A percentile compares a stretch with the other conserved stretches of the same genome.
Conservation (phyloP, 2,329 filamentous ascomycete species). For the Cladosporium sp. region DNA sequence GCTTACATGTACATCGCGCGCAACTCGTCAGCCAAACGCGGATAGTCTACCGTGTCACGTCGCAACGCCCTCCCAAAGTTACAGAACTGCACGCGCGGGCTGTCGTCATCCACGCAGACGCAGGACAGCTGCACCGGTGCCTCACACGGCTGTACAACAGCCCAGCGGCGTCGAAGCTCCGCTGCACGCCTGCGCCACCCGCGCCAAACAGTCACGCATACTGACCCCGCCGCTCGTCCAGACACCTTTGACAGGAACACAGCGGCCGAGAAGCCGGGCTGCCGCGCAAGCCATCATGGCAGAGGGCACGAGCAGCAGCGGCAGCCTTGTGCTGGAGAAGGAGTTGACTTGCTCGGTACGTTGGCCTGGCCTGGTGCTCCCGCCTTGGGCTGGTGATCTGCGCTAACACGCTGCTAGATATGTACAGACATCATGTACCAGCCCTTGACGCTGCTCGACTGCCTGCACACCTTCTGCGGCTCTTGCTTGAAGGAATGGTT, state of each 20-base stretch:
- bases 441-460: conserved; percentile 35
- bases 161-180: neutral
- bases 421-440: conserved; percentile 67
- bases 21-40: too few relatives aligned
- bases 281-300: conserved; percentile 11
- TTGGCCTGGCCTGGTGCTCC: conserved; percentile 21
- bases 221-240: neutral
- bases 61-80: too few relatives aligned
- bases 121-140: too few relatives aligned
- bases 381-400: neutral
- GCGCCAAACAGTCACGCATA: conserved; percentile 7
- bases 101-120: too few relatives aligned
- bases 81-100: too few relatives aligned
- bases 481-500: conserved; percentile 97
- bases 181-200: conserved; percentile 8
- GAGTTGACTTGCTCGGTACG: conserved; percentile 92
- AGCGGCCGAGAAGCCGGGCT: neutral
- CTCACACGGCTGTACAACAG: neutral
- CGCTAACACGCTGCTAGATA: conserved; percentile 54
- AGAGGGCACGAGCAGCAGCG: conserved; percentile 7
- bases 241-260: neutral
- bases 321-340: conserved; percentile 65
- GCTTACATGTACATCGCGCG: too few relatives aligned
- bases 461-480: conserved; percentile 72
- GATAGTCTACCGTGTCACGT: too few relatives aligned